Conservation (phyloP, 805 yeast genomes). For the Ogataea neopini region DNA sequence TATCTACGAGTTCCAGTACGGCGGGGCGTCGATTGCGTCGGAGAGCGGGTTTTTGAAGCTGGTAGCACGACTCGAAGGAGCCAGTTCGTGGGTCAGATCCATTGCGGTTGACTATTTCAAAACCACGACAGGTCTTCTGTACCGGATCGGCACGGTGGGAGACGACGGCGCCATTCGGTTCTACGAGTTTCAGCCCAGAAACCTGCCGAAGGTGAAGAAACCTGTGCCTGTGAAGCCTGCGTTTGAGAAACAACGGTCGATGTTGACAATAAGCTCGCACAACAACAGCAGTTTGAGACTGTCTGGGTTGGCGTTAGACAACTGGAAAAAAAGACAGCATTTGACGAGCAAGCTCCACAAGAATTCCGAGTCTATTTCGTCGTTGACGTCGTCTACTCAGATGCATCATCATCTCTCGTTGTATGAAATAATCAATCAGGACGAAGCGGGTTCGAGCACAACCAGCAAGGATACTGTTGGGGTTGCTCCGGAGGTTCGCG, state of each 20-base stretch:
- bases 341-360: conserved; percentile 13
- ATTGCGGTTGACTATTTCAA: conserved; percentile 45
- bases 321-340: conserved; percentile 17
- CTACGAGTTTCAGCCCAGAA: conserved; percentile 56
- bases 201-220: conserved; percentile 37
- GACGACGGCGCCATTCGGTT: conserved; percentile 54
- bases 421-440: conserved; percentile 31
- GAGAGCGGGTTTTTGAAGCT: conserved; percentile 27
- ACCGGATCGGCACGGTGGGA: conserved; percentile 54
- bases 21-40: conserved; percentile 1
- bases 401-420: conserved; percentile 28
- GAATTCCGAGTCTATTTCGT: conserved; percentile 32
- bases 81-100: conserved; percentile 51
- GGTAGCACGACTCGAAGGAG: conserved; percentile 44
- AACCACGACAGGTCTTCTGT: conserved; percentile 35
- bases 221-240: conserved; percentile 13
- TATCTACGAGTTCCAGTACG: conserved; percentile 39
- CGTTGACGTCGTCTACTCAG: conserved; percentile 30
- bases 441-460: conserved; percentile 11
- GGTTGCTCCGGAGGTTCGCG: too few species aligned
- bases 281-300: conserved; percentile 13
- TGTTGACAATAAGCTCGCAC: conserved; percentile 16
- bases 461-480: conserved; percentile 2
- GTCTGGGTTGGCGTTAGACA: conserved; percentile 11
- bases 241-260: conserved; percentile 17